Evolutionary conservation across 345 rosid species (phyloP).

Genomic region (Physaria fendleri): DNA sequence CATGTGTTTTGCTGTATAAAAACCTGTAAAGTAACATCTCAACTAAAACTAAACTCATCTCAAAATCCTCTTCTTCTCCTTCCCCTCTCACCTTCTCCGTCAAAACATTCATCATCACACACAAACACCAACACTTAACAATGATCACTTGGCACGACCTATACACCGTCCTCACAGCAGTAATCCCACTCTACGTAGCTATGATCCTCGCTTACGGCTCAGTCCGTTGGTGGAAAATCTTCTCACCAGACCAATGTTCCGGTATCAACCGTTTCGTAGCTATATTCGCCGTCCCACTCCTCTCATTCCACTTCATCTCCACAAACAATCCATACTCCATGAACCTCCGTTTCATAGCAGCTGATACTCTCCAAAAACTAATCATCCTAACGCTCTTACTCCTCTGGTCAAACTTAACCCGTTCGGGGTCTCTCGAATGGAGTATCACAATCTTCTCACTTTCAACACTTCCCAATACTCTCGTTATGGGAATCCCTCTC

Average conservation of each 20-base stretch:
- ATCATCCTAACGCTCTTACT: constrained; percentile 52
- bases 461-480: constrained; percentile 85
- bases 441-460: constrained; percentile 83
- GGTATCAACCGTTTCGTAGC: constrained; percentile 98
- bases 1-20: too few species aligned
- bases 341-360: constrained; percentile 84
- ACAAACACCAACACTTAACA: too few species aligned
- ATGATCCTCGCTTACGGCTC: constrained; percentile 95
- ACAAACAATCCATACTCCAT: constrained; percentile 69
- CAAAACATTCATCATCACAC: too few species aligned
- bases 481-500: constrained; percentile 93
- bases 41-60: too few species aligned
- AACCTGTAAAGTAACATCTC: too few species aligned
- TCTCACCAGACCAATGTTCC: constrained; percentile 90
- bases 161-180: constrained; percentile 80
- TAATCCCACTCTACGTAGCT: constrained; percentile 81
- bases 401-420: constrained; percentile 57
- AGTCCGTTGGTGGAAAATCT: constrained; percentile 94
- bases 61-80: too few species aligned
- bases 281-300: constrained; percentile 83
- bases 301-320: constrained; percentile 95
- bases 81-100: too few species aligned
- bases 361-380: constrained; percentile 83
- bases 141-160: constrained; percentile 76
- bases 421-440: constrained; percentile 76